Base-by-base conservation (phyloP, 495 filamentous ascomycete genomes). In the Lepraria neglecta region DNA sequence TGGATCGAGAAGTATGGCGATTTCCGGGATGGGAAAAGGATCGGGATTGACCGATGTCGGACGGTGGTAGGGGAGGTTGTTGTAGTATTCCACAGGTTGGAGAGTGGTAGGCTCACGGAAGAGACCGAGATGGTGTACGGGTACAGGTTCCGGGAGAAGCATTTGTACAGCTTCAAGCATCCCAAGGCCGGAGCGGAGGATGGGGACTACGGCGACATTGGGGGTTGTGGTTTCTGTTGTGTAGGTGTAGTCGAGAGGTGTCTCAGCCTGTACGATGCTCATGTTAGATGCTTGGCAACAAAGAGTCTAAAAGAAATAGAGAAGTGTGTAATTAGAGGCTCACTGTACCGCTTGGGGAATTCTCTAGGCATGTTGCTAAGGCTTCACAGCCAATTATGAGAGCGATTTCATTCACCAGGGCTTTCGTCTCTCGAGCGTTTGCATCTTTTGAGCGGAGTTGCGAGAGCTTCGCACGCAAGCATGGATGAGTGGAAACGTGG, bases 21-120 rank as follows among this genome's bases (percentile, higher is more conserved):
- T 77, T 30, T 82, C 79, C 1, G 76, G 76, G 14, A 76, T 71
- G 11, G 80, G 77, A 4, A 70, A 72, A 51, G 77, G 74, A 46
- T 58, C 61, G 24, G 66, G 7, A 56, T 65, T 59, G 58, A 72
- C 65, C 55, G 73, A 68, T 3, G 82, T 72, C 62, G 67, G 68
- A 38, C 65, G 76, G 68, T 90, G 84, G 73, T 89, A 88, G 42
- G 92, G 92, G 21, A 97, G 88, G 74, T 97, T 97, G 77, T 85
- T 97, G 79, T 97, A 97, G 81, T 97, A 97, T 76, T 97, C 92
- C 52, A 97, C 92, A 0, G 92, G 91, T 56, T 87, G 82, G 31
- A 96, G 85, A 42, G 88, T 88, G 62, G 82, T 80, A 35, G 86
- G 87, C 69, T 96, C 92, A 67, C 92, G 88, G 77, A 89, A 97